These are phyloP conservation scores for Athelia sp. DNA, from an alignment of 1,284 basidiomycete genomes.

Conservation along the genomic window DNA sequence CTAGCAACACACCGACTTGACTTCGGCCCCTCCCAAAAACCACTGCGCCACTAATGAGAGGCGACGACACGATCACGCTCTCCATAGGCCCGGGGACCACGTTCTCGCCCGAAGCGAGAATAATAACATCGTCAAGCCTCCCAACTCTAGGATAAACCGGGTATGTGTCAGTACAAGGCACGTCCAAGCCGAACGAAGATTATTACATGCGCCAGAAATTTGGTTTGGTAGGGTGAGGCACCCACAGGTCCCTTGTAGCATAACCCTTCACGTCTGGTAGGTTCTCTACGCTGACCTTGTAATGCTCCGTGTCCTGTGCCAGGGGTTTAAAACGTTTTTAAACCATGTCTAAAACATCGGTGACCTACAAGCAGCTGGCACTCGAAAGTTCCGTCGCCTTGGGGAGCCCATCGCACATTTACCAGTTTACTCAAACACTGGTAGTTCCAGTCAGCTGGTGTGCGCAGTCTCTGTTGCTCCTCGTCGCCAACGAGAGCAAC, in stretches of 20 bases:
- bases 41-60: conserved; percentile 23
- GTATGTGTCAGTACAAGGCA: neutral
- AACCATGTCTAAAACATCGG: neutral
- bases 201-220: conserved; percentile 12
- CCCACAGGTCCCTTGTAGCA: conserved; percentile 13
- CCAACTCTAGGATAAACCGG: conserved; percentile 8
- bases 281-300: conserved; percentile 12
- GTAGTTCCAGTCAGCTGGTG: conserved; percentile 21
- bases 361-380: conserved; percentile 30
- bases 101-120: conserved; percentile 24
- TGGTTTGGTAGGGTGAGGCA: conserved; percentile 13
- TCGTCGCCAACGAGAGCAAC: conserved; percentile 3
- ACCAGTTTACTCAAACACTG: conserved; percentile 20
- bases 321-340: neutral
- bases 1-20: conserved; percentile 35
- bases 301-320: neutral
- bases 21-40: conserved; percentile 36
- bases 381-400: conserved; percentile 36
- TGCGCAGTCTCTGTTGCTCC: neutral
- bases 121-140: conserved; percentile 20
- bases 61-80: conserved; percentile 15
- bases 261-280: conserved; percentile 13
- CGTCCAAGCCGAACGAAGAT: neutral
- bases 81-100: conserved; percentile 27
- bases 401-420: conserved; percentile 28